phyloP scores from a whole-genome alignment of 352 stramenopile species.

The Phytophthora lateralis region DNA sequence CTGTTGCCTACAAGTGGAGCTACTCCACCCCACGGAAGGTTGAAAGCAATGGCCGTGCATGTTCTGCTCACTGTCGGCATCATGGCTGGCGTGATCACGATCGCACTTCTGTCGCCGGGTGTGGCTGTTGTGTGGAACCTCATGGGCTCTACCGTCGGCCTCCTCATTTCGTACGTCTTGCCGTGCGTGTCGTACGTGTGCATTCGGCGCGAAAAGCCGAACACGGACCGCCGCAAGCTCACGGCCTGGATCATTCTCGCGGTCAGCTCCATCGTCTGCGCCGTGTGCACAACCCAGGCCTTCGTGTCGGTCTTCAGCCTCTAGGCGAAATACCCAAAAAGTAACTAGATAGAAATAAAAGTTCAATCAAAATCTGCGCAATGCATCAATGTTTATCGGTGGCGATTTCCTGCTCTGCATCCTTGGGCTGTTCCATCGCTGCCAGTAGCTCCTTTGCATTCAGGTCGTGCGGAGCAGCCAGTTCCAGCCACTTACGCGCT shows the following conservation, averaged over 20 bases:
- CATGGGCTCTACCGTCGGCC: constrained; percentile 85
- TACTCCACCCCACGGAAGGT: not conserved
- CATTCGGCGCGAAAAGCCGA: constrained; percentile 77
- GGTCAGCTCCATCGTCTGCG: constrained; percentile 70
- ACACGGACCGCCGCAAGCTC: constrained; percentile 68
- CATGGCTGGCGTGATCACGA: constrained; percentile 57
- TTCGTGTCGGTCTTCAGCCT: constrained; percentile 48
- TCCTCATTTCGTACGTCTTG: constrained; percentile 90
- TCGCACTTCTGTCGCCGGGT: constrained; percentile 75
- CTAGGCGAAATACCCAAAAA: constrained; percentile 21
- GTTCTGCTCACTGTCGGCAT: constrained; percentile 74
- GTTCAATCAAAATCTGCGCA: constrained; percentile 12
- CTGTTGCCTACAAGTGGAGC: constrained; percentile 27
- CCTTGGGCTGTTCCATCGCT: constrained; percentile 28
- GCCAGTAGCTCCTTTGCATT: constrained; percentile 82
- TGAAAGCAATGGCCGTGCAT: constrained; percentile 46
- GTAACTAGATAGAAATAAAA: constrained; percentile 18
- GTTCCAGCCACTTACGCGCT: constrained; percentile 76
- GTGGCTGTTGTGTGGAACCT: constrained; percentile 91
- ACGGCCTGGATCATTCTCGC: constrained; percentile 81
- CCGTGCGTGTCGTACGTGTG: constrained; percentile 87
- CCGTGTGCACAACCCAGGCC: constrained; percentile 78
- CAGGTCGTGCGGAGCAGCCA: constrained; percentile 72
- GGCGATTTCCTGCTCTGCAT: constrained; percentile 6
- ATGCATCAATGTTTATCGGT: constrained; percentile 18